Evolutionary conservation across 495 filamentous ascomycete genomes (phyloP), one percentile per base, ranked within the genome.

Genomic region (Aspergillus hancockii): DNA sequence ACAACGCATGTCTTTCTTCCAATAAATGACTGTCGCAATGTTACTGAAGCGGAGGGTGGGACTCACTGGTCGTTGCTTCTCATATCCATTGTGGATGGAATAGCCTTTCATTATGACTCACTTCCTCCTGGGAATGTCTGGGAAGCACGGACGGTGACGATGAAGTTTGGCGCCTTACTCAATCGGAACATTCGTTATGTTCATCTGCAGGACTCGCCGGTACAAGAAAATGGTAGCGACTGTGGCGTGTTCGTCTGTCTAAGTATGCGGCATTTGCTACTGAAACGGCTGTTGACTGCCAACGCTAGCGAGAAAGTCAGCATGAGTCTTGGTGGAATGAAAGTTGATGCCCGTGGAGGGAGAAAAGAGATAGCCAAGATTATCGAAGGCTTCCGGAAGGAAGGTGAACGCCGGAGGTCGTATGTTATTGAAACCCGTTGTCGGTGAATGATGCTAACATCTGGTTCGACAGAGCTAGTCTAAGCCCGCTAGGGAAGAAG

Each of bases 181-280:
- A 83, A 85, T 34, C 75, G 80, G 41, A 71, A 71, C 1, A 75
- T 98, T 12, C 73, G 81, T 8, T 96, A 93, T 66, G 75, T 87
- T 58, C 82, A 93, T 73, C 76, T 99, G 28, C 77, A 86, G 5
- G 94, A 98, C 67, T 86, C 85, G 9, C 95, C 94, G 3, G 88
- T 96, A 62, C 95, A 99, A 72, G 90, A 92, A 61, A 97, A 98
- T 64, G 84, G 88, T 54, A 90, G 82, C 61, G 95, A 98, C 75
- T 99, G 95, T 68, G 95, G 95, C 14, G 92, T 99, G 0, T 97
- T 91, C 71, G 95, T 99, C 2, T 98, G 95, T 71, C 83, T 97
- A 63, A 81, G 89, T 55, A 99, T 98, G 93, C 82, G 90, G 40
- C 85, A 96, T 71, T 74, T 99, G 16, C 83, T 98, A 19, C 72